Percentiles rank a stretch among this genome's conserved stretches.
phyloP scores from a whole-genome alignment of 495 filamentous ascomycete genomes.

The Barbatosphaeria neglecta region DNA sequence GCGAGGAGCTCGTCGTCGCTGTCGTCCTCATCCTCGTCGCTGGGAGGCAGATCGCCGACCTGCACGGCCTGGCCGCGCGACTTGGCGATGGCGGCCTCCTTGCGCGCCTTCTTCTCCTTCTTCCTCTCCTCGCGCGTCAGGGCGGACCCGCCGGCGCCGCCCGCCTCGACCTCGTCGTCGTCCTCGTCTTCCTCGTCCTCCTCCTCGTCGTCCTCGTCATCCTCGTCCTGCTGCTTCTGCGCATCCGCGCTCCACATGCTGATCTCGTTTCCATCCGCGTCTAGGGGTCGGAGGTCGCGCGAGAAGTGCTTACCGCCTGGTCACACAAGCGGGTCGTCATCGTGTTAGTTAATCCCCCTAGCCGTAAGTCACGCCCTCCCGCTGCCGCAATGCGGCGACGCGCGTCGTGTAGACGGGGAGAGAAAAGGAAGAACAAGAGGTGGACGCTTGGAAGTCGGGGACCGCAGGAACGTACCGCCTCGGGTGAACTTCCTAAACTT shows the following conservation, averaged over 20 bases:
- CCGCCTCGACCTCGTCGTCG: conserved; percentile 16
- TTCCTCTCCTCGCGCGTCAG: conserved; percentile 80
- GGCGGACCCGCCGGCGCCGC: conserved; percentile 28
- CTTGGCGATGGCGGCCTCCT: conserved; percentile 72
- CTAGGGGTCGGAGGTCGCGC: conserved; percentile 71
- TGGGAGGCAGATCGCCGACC: conserved; percentile 74
- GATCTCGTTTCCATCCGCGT: conserved; percentile 67
- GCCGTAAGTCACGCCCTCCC: too few species aligned
- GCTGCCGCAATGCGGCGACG: not conserved
- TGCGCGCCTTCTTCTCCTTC: conserved; percentile 80
- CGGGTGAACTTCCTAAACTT: conserved; percentile 90
- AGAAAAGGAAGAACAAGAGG: not conserved
- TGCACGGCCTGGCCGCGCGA: conserved; percentile 50
- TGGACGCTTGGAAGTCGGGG: not conserved
- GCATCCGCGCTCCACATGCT: conserved; percentile 57
- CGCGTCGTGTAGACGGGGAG: too few species aligned
- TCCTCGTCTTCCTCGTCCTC: conserved; percentile 24
- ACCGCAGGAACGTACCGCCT: conserved; percentile 52
- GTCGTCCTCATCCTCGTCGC: conserved; percentile 51
- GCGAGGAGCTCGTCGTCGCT: conserved; percentile 55
- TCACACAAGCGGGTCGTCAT: conserved; percentile 2
- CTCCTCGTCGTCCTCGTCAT: conserved; percentile 37
- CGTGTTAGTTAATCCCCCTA: too few species aligned
- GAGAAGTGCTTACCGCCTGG: conserved; percentile 92
- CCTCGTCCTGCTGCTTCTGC: conserved; percentile 32